Base-by-base conservation (phyloP, 495 filamentous ascomycete genomes). In the Aspergillus nanangensis region DNA sequence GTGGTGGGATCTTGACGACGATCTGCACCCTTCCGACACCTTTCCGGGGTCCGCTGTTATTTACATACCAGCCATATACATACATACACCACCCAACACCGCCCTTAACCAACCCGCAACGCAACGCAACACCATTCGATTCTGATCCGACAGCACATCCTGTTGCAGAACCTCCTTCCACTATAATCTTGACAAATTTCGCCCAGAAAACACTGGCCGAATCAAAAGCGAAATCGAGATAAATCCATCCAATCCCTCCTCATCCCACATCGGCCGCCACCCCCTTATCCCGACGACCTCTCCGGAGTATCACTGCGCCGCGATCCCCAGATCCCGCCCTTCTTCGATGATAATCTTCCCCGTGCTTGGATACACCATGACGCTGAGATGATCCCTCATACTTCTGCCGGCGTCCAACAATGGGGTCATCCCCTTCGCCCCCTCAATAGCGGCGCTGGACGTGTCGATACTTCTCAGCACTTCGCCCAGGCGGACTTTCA, bases 341-440 rank as follows among this genome's bases (percentile, higher is more conserved):
- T 25, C 33, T 53, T 48, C 51, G 38, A 60, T 61, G 54, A 53
- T 38, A 52, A 48, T 18, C 50, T 35, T 47, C 43, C 41, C 40
- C 19, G 48, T 50, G 45, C 56, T 42, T 47, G 40, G 36, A 51
- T 54, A 61, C 64, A 69, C 54, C 62, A 74, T 74, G 70, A 66
- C 50, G 56, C 61, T 61, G 64, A 63, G 57, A 74, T 74, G 70
- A 74, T 69, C 54, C 66, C 69, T 42, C 66, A 71, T 63, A 58
- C 70, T 46, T 72, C 69, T 55, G 66, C 63, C 55, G 68, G 67
- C 60, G 63, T 64, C 60, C 70, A 71, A 60, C 50, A 62, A 37
- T 70, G 66, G 69, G 65, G 64, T 35, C 62, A 65, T 44, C 60
- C 63, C 42, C 55, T 65, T 55, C 67, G 66, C 45, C 47, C 63